A percentile compares a stretch with the other conserved stretches of the same genome.
Conservation (phyloP, 2,329 filamentous ascomycete genomes). For the Balansia obtecta region DNA sequence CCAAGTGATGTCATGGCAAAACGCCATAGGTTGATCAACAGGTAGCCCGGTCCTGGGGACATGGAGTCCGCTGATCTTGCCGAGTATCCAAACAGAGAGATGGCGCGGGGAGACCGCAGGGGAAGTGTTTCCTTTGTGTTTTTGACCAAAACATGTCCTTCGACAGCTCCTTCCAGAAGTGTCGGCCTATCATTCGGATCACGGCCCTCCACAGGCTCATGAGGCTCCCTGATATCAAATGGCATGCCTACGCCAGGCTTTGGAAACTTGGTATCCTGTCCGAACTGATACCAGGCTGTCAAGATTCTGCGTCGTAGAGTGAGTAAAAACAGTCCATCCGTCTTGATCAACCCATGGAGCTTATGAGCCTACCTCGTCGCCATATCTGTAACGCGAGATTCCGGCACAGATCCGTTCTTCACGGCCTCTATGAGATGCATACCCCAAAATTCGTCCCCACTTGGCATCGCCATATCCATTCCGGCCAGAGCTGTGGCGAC, state of each 20-base stretch:
- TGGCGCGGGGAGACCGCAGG: slow-evolving; percentile 32
- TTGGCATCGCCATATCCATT: slow-evolving; percentile 61
- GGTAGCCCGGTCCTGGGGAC: slow-evolving; percentile 21
- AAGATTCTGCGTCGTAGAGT: slow-evolving; percentile 22
- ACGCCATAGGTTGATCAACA: slow-evolving; percentile 21
- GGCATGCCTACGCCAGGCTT: slow-evolving; percentile 40
- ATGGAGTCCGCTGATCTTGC: slow-evolving; percentile 33
- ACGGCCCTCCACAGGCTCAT: slow-evolving; percentile 40
- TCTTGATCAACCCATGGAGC: background rate
- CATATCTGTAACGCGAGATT: slow-evolving; percentile 49
- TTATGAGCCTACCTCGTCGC: slow-evolving; percentile 25
- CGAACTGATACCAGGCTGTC: slow-evolving; percentile 43
- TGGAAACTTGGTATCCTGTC: slow-evolving; percentile 35
- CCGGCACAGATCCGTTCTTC: slow-evolving; percentile 44
- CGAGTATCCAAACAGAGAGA: slow-evolving; percentile 53
- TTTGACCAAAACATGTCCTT: slow-evolving; percentile 53
- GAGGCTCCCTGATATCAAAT: slow-evolving; percentile 32
- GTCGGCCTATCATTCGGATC: slow-evolving; percentile 28
- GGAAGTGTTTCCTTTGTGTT: slow-evolving; percentile 44
- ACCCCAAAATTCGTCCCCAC: slow-evolving; percentile 27
- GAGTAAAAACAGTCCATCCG: background rate
- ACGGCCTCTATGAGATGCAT: slow-evolving; percentile 46
- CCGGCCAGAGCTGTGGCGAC: slow-evolving; percentile 50
- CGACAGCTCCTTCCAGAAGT: slow-evolving; percentile 43
- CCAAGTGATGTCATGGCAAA: slow-evolving; percentile 17